Conservation (phyloP, 1,139 yeast genomes). For the Debaryomyces udenii region DNA sequence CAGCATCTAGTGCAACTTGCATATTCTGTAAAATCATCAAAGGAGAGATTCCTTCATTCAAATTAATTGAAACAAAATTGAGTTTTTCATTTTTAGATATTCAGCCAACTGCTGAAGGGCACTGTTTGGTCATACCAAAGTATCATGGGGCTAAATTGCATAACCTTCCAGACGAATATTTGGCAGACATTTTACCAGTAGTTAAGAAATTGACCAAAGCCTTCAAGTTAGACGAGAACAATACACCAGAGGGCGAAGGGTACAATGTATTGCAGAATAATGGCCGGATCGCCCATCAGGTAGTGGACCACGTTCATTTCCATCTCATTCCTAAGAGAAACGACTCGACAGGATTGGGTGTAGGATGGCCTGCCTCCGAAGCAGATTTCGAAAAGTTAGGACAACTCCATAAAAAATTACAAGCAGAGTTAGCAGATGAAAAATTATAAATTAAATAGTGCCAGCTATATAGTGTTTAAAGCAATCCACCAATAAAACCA, state of each 20-base stretch:
- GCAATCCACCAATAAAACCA: constrained; percentile 53
- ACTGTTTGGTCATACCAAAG: constrained; percentile 86
- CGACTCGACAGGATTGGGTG: constrained; percentile 68
- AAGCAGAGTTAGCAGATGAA: constrained; percentile 45
- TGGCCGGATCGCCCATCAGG: constrained; percentile 92
- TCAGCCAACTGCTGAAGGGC: constrained; percentile 89
- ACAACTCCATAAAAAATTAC: constrained; percentile 62
- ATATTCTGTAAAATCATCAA: constrained; percentile 91
- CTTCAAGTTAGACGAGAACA: constrained; percentile 58
- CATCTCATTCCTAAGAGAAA: constrained; percentile 90
- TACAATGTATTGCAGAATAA: constrained; percentile 91
- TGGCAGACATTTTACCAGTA: constrained; percentile 81
- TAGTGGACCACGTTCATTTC: constrained; percentile 93
- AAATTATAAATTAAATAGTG: constrained; percentile 23
- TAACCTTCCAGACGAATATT: constrained; percentile 86
- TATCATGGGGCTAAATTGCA: constrained; percentile 91
- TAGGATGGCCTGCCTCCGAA: constrained; percentile 90
- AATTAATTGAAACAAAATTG: constrained; percentile 78
- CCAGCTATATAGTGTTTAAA: constrained; percentile 18
- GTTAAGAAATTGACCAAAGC: constrained; percentile 83
- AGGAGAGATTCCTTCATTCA: constrained; percentile 92
- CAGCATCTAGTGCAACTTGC: constrained; percentile 56
- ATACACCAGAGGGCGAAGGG: constrained; percentile 70
- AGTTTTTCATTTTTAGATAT: constrained; percentile 87
- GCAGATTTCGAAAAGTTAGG: constrained; percentile 74